Conservation (phyloP, 139 green algal species). For the Chlorella sp. region DNA sequence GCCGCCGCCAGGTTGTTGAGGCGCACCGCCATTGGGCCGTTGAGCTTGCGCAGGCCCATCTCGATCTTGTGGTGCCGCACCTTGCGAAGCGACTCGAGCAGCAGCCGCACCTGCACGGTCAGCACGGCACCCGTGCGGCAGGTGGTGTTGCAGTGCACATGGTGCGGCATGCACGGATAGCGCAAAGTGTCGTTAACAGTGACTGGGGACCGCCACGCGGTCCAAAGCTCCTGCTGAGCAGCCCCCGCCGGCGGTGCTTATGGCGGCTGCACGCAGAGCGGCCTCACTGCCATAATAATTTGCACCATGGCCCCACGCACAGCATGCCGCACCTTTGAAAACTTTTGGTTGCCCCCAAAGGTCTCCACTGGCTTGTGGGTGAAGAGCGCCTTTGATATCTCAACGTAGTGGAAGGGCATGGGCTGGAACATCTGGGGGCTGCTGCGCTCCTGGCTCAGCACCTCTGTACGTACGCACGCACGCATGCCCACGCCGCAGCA, state of each 20-base stretch:
- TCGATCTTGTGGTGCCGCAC: conserved; percentile 76
- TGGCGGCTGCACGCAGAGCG: too few relatives aligned
- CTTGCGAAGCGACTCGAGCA: conserved; percentile 67
- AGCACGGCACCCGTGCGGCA: too few relatives aligned
- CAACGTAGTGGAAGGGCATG: conserved; percentile 73
- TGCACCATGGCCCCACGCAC: too few relatives aligned
- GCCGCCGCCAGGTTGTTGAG: conserved; percentile 78
- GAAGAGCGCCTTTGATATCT: conserved; percentile 43
- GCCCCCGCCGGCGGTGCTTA: too few relatives aligned
- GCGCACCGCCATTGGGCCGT: conserved; percentile 68
- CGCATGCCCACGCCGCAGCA: too few relatives aligned
- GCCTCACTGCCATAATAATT: too few relatives aligned
- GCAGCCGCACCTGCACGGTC: conserved; percentile 57
- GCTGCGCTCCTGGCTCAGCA: conserved; percentile 52
- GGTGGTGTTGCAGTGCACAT: conserved; percentile 2
- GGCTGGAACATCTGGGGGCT: conserved; percentile 54
- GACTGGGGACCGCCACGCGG: too few relatives aligned
- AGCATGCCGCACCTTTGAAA: conserved; percentile 14
- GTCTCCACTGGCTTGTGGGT: conserved; percentile 33
- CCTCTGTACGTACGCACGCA: conserved; percentile 25
- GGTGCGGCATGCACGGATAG: neutral
- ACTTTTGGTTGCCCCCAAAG: conserved; percentile 28
- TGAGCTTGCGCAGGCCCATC: conserved; percentile 59
- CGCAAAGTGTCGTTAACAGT: neutral
- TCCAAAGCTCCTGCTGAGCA: too few relatives aligned